Evolutionary conservation across 2,329 filamentous ascomycete species (phyloP), one percentile per base, ranked within the genome.

Genomic region (Coccinonectria pachysandricola): DNA sequence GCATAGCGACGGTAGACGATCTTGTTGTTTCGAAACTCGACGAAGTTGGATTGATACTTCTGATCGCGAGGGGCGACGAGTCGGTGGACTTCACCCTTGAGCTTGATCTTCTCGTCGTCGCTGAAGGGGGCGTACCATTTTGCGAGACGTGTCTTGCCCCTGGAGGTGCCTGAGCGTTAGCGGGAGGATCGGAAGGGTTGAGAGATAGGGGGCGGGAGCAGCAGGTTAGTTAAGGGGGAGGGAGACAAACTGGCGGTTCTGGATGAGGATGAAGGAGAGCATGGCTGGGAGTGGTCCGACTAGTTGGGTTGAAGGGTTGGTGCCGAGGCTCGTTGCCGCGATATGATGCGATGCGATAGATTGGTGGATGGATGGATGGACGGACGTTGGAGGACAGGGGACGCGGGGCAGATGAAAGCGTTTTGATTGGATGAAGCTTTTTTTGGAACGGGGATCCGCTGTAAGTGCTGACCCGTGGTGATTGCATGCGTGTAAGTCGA

Each of bases 51-150:
- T 57, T 98, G 91, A 67, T 98, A 94, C 56, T 98, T 98, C 55
- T 98, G 91, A 60, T 98, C 91, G 52, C 91, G 83, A 6, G 91
- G 91, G 0, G 91, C 91, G 35, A 98, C 88, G 43, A 98, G 85
- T 37, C 91, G 87, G 68, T 98, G 91, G 47, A 96, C 83, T 65
- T 98, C 91, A 70, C 91, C 91, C 61, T 98, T 98, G 48, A 98
- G 70, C 63, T 94, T 95, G 57, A 98, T 84, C 67, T 98, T 98
- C 57, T 98, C 86, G 57, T 96, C 88, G 67, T 98, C 91, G 60
- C 78, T 92, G 66, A 95, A 98, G 36, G 91, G 88, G 43, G 82
- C 84, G 67, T 98, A 98, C 88, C 88, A 98, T 65, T 98, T 98
- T 40, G 91, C 91, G 40, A 98, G 72, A 46, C 91, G 82, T 46